Evolutionary conservation across 2,329 filamentous ascomycete genomes (phyloP), one percentile per base, ranked within the genome.

Genomic region (Annulohypoxylon truncatum): DNA sequence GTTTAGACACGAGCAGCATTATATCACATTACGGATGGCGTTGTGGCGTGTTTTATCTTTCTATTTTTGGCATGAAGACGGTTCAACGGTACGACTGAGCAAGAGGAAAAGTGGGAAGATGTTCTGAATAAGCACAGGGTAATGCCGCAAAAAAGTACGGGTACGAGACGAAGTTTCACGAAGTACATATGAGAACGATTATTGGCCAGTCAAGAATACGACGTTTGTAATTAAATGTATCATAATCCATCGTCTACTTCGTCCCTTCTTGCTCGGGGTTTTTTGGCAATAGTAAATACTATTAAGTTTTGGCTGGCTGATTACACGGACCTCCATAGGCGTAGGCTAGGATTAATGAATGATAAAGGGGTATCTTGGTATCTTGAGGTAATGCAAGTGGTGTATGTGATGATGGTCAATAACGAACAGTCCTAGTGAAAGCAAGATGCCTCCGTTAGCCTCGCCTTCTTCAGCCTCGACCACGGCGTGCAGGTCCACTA

Each of bases 191-290:
- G 38, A 53, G 59, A 52, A 58, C 33, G 52, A 44, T 50, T 12
- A 46, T 53, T 40, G 44, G 38, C 46, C 47, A 47, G 42, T 46
- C 51, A 29, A 55, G 52, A 46, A 44, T 67, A 71, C 44, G 18
- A 63, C 51, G 22, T 44, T 71, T 73, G 64, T 75, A 72, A 76
- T 75, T 48, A 63, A 63, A 69, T 75, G 70, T 74, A 75, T 73
- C 71, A 76, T 77, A 73, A 75, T 71, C 66, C 68, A 64, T 42
- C 15, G 38, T 42, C 38, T 42, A 12, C 38, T 42, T 42, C 74
- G 52, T 64, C 58, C 72, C 35, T 38, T n/a, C 13, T 74, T 58
- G 61, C 62, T 48, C 66, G 47, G 51, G 65, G n/a, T n/a, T n/a
- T 66, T 47, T 69, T 66, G 28, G 64, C 42, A 67, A 62, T 73